Conservation (phyloP, 345 rosid genomes). For the Euclidium syriacum region DNA sequence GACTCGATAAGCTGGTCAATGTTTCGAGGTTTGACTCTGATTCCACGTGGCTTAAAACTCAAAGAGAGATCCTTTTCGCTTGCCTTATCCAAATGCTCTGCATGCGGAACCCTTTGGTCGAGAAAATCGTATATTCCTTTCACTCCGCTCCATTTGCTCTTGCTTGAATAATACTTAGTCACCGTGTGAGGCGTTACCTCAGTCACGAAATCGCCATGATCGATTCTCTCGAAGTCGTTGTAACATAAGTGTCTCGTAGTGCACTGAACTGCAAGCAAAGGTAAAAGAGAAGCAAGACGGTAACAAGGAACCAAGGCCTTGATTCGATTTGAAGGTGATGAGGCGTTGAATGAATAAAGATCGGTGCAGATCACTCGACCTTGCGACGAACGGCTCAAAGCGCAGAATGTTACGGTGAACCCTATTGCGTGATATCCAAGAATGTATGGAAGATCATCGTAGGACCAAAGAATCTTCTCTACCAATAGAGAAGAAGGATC, state of each 20-base stretch:
- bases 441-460: slow-evolving; percentile 74
- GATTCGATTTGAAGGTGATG: slow-evolving; percentile 55
- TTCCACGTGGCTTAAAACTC: slow-evolving; percentile 79
- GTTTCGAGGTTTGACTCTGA: slow-evolving; percentile 50
- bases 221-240: slow-evolving; percentile 73
- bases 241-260: slow-evolving; percentile 34
- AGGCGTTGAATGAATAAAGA: slow-evolving; percentile 59
- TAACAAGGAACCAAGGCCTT: slow-evolving; percentile 84
- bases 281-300: slow-evolving; percentile 67
- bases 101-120: slow-evolving; percentile 79
- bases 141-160: slow-evolving; percentile 59
- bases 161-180: slow-evolving; percentile 48
- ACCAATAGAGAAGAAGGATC: slow-evolving; percentile 63
- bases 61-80: slow-evolving; percentile 54
- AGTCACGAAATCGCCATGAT: slow-evolving; percentile 32
- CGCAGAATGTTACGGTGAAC: slow-evolving; percentile 67
- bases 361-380: slow-evolving; percentile 66
- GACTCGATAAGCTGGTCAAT: slow-evolving; percentile 79
- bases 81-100: slow-evolving; percentile 48
- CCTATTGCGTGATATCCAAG: slow-evolving; percentile 87
- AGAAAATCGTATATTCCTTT: slow-evolving; percentile 74
- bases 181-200: slow-evolving; percentile 79
- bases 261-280: slow-evolving; percentile 69
- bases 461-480: slow-evolving; percentile 85
- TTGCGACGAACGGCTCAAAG: slow-evolving; percentile 55